A percentile compares a stretch with the other conserved stretches of the same genome.
These are phyloP conservation scores for Aspergillus leporis DNA, from an alignment of 495 filamentous ascomycete genomes.

Conservation along the genomic window DNA sequence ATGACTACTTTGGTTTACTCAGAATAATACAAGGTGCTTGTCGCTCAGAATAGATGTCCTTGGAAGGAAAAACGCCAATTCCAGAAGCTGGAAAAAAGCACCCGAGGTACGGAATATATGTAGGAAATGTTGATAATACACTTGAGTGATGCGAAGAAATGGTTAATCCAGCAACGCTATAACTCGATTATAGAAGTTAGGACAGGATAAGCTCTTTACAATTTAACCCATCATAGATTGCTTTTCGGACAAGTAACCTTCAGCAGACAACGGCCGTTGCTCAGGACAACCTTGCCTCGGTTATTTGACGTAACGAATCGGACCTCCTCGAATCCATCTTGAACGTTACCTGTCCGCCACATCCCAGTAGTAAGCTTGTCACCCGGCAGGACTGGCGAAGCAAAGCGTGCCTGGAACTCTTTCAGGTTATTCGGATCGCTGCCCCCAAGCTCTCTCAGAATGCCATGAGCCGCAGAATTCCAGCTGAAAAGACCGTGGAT, in stretches of 20 bases:
- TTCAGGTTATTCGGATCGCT: conserved; percentile 76
- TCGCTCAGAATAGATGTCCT: too few species aligned
- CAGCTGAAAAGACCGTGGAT: conserved; percentile 85
- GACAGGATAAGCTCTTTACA: background rate
- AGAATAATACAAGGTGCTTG: background rate
- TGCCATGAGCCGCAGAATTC: conserved; percentile 71
- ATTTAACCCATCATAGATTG: conserved; percentile 54
- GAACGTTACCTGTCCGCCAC: conserved; percentile 53
- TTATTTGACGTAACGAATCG: conserved; percentile 69
- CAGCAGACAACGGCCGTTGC: conserved; percentile 79
- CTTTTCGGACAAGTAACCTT: conserved; percentile 60
- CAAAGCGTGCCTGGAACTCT: conserved; percentile 85
- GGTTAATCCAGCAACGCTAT: too few species aligned
- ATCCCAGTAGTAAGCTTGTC: conserved; percentile 51
- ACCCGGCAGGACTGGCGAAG: conserved; percentile 75
- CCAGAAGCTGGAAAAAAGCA: too few species aligned
- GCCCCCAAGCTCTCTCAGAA: conserved; percentile 69
- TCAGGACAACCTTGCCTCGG: conserved; percentile 76
- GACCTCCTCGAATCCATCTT: conserved; percentile 74
- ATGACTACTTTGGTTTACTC: background rate
- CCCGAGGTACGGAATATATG: too few species aligned
- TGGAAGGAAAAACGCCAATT: too few species aligned
- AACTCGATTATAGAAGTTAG: background rate
- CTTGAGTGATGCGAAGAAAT: too few species aligned
- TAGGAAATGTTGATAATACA: too few species aligned